A percentile compares a stretch with the other conserved stretches of the same genome.
Evolutionary conservation across 768 basidiomycete genomes (phyloP).

Genomic region (Agrocybe pediades): DNA sequence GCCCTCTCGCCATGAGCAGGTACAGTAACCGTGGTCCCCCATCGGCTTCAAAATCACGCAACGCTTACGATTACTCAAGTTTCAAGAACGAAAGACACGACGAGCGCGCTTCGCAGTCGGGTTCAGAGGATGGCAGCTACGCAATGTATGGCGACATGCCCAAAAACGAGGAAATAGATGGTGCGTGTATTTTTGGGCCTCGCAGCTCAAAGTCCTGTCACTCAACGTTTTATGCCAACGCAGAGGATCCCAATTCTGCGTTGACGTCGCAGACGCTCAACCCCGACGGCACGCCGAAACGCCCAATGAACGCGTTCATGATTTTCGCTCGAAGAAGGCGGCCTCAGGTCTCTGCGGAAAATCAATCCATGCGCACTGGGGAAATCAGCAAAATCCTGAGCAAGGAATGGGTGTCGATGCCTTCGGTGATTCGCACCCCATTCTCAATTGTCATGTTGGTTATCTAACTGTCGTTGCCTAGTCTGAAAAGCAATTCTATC

Average conservation of each 20-base stretch:
- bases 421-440: conserved; percentile 48
- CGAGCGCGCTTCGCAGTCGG: conserved; percentile 53
- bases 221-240: conserved; percentile 7
- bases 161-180: conserved; percentile 41
- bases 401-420: conserved; percentile 86
- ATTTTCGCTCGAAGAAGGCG: conserved; percentile 83
- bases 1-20: conserved; percentile 29
- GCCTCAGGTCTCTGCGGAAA: conserved; percentile 84
- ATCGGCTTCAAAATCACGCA: conserved; percentile 23
- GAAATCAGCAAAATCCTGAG: conserved; percentile 88
- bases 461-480: conserved; percentile 26
- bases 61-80: conserved; percentile 23
- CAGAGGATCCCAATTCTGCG: conserved; percentile 39
- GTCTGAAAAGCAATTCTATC: conserved; percentile 86
- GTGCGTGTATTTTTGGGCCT: conserved; percentile 40
- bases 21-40: conserved; percentile 19
- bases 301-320: conserved; percentile 95
- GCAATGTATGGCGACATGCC: conserved; percentile 32
- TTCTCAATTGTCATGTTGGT: conserved; percentile 12
- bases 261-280: conserved; percentile 82
- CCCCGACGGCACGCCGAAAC: conserved; percentile 84
- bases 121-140: conserved; percentile 57
- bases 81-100: conserved; percentile 34
- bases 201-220: neutral
- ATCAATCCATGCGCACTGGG: conserved; percentile 88